Conservation (phyloP, 805 yeast genomes). For the Priceomyces carsonii region DNA sequence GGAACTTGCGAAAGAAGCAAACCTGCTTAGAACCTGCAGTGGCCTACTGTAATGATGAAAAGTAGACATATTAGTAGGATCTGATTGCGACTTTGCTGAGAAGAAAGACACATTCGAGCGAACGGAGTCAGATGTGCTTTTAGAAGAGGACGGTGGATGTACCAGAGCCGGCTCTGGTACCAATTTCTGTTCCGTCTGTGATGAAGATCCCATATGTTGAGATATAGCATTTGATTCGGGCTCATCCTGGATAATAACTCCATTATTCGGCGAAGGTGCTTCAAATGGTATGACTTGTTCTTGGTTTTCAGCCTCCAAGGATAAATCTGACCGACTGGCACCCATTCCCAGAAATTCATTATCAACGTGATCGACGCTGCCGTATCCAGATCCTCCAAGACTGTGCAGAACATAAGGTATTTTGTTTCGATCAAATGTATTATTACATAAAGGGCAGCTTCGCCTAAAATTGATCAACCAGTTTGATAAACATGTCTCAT, state of each 20-base stretch:
- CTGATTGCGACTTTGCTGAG: conserved; percentile 12
- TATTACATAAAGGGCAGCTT: conserved; percentile 61
- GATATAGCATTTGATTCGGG: too few species aligned
- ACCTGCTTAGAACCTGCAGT: conserved; percentile 25
- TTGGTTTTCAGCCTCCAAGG: too few species aligned
- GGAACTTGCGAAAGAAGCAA: conserved; percentile 8
- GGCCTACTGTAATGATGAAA: conserved; percentile 17
- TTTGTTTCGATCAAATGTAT: conserved; percentile 13
- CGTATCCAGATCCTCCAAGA: conserved; percentile 18
- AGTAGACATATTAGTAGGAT: background rate
- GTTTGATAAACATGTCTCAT: conserved; percentile 55
- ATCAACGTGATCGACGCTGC: too few species aligned
- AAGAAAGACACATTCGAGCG: conserved; percentile 11
- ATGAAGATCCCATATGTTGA: too few species aligned
- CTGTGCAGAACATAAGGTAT: conserved; percentile 17
- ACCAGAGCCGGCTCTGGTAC: too few species aligned
- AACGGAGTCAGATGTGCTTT: background rate
- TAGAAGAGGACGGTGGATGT: too few species aligned
- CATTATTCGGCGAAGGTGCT: too few species aligned
- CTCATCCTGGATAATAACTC: too few species aligned
- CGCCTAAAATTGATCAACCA: conserved; percentile 59
- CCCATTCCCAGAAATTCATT: too few species aligned
- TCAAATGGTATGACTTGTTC: too few species aligned
- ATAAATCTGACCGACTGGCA: too few species aligned
- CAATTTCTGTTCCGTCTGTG: too few species aligned